These are phyloP conservation scores for Protomyces lactucae-debilis DNA, from an alignment of 1,139 yeast species.

Conservation along the genomic window DNA sequence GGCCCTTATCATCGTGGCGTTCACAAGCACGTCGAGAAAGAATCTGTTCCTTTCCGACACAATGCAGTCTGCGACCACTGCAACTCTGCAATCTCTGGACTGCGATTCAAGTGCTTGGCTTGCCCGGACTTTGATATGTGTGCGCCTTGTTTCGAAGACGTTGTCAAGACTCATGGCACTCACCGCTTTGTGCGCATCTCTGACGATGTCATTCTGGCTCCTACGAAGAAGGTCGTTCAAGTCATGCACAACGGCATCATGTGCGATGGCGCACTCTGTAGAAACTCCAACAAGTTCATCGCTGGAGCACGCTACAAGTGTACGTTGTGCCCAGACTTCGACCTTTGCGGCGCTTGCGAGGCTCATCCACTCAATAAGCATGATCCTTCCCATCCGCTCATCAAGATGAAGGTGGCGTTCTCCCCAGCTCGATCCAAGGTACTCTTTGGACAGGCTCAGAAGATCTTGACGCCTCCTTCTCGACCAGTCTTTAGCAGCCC, in stretches of 20 bases:
- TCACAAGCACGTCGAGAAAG: not conserved
- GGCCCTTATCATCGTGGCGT: not conserved
- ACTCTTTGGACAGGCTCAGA: no score
- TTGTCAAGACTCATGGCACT: conserved; percentile 12
- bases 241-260: conserved; percentile 34
- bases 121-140: conserved; percentile 55
- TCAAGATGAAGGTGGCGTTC: conserved; percentile 31
- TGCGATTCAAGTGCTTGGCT: conserved; percentile 49
- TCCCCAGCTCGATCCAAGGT: conserved; percentile 6
- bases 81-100: conserved; percentile 39
- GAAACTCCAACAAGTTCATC: conserved; percentile 35
- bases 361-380: conserved; percentile 34
- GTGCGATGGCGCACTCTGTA: conserved; percentile 47
- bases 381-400: conserved; percentile 34
- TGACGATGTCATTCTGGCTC: conserved; percentile 4
- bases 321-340: conserved; percentile 49
- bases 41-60: conserved; percentile 7
- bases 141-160: conserved; percentile 39
- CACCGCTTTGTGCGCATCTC: conserved; percentile 29
- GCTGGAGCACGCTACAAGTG: conserved; percentile 51
- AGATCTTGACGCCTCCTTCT: conserved; percentile 1
- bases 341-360: conserved; percentile 51
- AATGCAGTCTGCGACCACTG: conserved; percentile 34
- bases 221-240: conserved; percentile 4
- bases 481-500: not conserved